Evolutionary conservation across 345 rosid species (phyloP), one percentile per base, ranked within the genome.

Genomic region (Arabidopsis thaliana): DNA sequence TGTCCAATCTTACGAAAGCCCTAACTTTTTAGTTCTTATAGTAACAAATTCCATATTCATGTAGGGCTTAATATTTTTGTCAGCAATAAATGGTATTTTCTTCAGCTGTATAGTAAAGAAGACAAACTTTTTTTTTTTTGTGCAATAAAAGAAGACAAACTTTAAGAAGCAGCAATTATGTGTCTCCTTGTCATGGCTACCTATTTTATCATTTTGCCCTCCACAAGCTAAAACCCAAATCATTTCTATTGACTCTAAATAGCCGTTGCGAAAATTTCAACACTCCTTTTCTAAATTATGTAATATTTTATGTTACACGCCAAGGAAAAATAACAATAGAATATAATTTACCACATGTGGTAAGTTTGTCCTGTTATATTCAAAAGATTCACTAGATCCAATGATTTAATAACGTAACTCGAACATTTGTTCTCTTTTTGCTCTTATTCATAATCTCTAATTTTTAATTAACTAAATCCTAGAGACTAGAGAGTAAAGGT

Each of bases 381-480:
- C 70, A 46, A 76, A 68, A 24, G 70, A 62, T 62, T 76, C 75
- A 55, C 50, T 69, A 13, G 69, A 68, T 76, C 65, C 58, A 44
- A 69, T 52, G 65, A 1, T 11, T 16, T 14, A 33, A 37, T 22
- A 67, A 30, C 14, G 23, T 69, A 60, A 69, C 75, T 69, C 79
- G 22, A 76, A 76, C 75, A 76, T 69, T 69, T 76, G 80, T 69
- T 52, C 49, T 76, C 1, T 22, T 22, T 61, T 44, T 46, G 64
- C 69, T 52, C 40, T 8, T 50, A 67, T 41, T 13, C 14, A 40
- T 34, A 40, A 58, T 12, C 41, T 67, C 58, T 11, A 13, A 13
- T 4, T 8, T 8, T 48, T 45, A 37, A 8, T 9, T 25, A 36
- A 37, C 16, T 9, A 56, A 44, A 42, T 50, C 60, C 4, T 16